Evolutionary conservation across 2,329 filamentous ascomycete species (phyloP).

Genomic region (Fusarium multiceps): DNA sequence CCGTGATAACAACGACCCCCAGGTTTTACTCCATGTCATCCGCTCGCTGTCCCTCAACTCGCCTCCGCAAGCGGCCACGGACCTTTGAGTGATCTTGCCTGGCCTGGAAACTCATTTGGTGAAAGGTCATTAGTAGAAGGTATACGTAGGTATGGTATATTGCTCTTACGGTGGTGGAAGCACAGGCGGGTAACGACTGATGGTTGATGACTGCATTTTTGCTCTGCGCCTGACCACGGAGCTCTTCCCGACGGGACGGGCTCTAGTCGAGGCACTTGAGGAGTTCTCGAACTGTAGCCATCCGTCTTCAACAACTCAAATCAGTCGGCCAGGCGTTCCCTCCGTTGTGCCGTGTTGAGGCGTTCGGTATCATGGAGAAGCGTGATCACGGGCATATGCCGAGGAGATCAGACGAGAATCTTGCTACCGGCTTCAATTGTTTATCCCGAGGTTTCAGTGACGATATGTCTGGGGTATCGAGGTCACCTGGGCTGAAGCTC

Average conservation of each 20-base stretch:
- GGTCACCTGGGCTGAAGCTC: constrained; percentile 35
- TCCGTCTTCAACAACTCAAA: constrained; percentile 16
- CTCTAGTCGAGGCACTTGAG: constrained; percentile 30
- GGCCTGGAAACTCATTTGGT: constrained; percentile 31
- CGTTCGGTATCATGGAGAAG: constrained; percentile 37
- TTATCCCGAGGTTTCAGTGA: constrained; percentile 38
- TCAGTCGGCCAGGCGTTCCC: constrained; percentile 23
- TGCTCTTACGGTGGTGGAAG: constrained; percentile 11
- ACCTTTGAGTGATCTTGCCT: constrained; percentile 32
- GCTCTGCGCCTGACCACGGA: constrained; percentile 42
- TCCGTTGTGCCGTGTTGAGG: constrained; percentile 30
- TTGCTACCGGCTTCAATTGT: constrained; percentile 21
- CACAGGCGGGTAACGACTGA: constrained; percentile 40
- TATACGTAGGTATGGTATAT: background rate
- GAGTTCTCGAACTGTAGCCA: constrained; percentile 12
- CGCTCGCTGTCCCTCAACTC: constrained; percentile 45
- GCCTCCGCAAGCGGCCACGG: constrained; percentile 43
- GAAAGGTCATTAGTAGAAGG: constrained; percentile 1
- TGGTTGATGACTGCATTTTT: constrained; percentile 37
- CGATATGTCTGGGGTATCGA: constrained; percentile 30
- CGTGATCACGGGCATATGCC: constrained; percentile 43
- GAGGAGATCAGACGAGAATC: constrained; percentile 42
- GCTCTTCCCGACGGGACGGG: constrained; percentile 30
- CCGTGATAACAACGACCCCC: constrained; percentile 41
- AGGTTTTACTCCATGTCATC: constrained; percentile 43